Conservation (phyloP, 305 asterid genomes). For the Rubia balearica region DNA sequence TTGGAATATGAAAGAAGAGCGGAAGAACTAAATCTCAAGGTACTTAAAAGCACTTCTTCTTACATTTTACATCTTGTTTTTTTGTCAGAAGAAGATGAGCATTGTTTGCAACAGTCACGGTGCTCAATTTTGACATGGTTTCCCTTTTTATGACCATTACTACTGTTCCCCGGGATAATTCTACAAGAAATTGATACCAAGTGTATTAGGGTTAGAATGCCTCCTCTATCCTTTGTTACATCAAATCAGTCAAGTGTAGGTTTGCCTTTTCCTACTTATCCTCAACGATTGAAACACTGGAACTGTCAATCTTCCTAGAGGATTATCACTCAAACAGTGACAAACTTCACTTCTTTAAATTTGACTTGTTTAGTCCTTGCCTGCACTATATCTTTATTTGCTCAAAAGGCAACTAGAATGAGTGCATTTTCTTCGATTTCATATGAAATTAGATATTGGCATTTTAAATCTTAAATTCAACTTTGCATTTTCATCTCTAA, state of each 20-base stretch:
- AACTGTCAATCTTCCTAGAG: background rate
- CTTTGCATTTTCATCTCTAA: background rate
- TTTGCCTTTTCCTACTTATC: background rate
- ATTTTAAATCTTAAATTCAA: background rate
- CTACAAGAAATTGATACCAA: background rate
- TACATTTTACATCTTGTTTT: background rate
- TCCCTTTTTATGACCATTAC: background rate
- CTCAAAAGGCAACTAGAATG: background rate
- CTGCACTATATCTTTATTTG: background rate
- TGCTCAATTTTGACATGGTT: background rate
- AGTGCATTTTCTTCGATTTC: background rate
- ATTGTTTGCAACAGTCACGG: background rate
- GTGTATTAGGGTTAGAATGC: background rate
- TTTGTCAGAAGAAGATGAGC: background rate
- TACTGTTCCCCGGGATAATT: background rate
- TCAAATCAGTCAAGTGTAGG: background rate
- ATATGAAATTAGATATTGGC: background rate
- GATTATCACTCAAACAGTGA: background rate
- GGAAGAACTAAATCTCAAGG: constrained; percentile 62
- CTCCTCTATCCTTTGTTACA: background rate
- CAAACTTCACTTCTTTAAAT: background rate
- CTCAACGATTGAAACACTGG: background rate
- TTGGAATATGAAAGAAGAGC: constrained; percentile 46
- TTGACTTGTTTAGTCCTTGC: background rate
- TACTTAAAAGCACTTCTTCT: constrained; percentile 20